These are phyloP conservation scores for Boletus subcaerulescens DNA, from an alignment of 768 basidiomycete genomes.

Conservation along the genomic window DNA sequence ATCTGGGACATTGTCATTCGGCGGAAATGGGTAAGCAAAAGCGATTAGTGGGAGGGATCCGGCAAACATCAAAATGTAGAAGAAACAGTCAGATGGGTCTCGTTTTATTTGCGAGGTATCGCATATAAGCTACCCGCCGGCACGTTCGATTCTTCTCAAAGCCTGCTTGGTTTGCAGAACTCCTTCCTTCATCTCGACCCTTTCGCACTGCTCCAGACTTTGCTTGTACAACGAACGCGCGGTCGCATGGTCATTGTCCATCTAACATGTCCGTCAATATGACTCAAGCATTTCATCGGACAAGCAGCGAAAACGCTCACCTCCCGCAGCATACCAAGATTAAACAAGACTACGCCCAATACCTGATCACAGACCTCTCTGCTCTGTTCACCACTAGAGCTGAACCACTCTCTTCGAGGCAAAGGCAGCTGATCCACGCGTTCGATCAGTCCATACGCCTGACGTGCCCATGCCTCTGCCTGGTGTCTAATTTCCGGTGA, in stretches of 20 bases:
- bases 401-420: slow-evolving; percentile 21
- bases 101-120: background rate
- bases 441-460: slow-evolving; percentile 40
- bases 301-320: slow-evolving; percentile 6
- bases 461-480: slow-evolving; percentile 62
- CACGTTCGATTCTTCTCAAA: slow-evolving; percentile 27
- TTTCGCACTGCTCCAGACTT: slow-evolving; percentile 31
- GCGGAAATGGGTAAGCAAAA: background rate
- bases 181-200: slow-evolving; percentile 33
- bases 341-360: slow-evolving; percentile 57
- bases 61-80: background rate
- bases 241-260: slow-evolving; percentile 29
- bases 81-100: background rate
- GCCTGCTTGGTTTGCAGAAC: slow-evolving; percentile 35
- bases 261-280: slow-evolving; percentile 18
- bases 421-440: slow-evolving; percentile 19
- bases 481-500: slow-evolving; percentile 36
- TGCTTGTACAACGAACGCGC: slow-evolving; percentile 32
- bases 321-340: slow-evolving; percentile 56
- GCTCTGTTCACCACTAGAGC: slow-evolving; percentile 21
- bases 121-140: background rate
- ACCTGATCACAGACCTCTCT: slow-evolving; percentile 50
- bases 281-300: background rate
- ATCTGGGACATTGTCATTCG: too few species aligned
- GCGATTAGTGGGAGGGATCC: background rate